Base-by-base conservation (phyloP, 177 flowering plant genomes). In the Vitis hybrid region DNA sequence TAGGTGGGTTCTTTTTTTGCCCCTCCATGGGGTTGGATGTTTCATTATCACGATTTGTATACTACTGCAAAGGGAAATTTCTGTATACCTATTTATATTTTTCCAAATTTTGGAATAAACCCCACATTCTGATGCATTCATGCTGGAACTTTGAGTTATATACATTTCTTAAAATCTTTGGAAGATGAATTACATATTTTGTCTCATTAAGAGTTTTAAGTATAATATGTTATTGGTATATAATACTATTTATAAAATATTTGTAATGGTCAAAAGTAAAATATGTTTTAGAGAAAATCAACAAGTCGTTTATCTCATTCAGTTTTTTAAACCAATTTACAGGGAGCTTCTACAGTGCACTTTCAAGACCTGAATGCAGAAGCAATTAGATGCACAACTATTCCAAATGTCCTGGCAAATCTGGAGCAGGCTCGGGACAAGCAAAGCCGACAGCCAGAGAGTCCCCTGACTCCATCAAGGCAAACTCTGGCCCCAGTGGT, bases 291-390 rank as follows among this genome's bases (percentile, higher is more conserved):
- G 15, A 4, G 16, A 7, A 1, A 46, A 62, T 62, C 18, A 56
- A 67, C 58, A 32, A 19, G 48, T 27, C 18, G 40, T 68, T 56
- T 65, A 64, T 11, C 70, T 52, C 54, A 52, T 73, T 60, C 51
- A 4, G 52, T 54, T 2, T 54, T 59, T 50, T 18, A 6, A 57
- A 52, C 67, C 46, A 40, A 50, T 32, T 70, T 74, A 35, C 88
- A 93, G 98, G 98, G 98, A 75, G 98, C 97, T 67, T 74, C 72
- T 61, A 78, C 78, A 2, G 90, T 90, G 65, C 98, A 93, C 75
- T 93, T 93, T 74, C 98, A 93, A 83, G 98, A 93, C 67, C 76
- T 79, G 9, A 93, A 67, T 80, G 97, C 98, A 40, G 98, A 93
- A 82, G 87, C 85, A 10, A 57, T 93, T 56, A 81, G 98, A 72